Evolutionary conservation across 441 rosid genomes (phyloP).

Genomic region (Croton setiger): DNA sequence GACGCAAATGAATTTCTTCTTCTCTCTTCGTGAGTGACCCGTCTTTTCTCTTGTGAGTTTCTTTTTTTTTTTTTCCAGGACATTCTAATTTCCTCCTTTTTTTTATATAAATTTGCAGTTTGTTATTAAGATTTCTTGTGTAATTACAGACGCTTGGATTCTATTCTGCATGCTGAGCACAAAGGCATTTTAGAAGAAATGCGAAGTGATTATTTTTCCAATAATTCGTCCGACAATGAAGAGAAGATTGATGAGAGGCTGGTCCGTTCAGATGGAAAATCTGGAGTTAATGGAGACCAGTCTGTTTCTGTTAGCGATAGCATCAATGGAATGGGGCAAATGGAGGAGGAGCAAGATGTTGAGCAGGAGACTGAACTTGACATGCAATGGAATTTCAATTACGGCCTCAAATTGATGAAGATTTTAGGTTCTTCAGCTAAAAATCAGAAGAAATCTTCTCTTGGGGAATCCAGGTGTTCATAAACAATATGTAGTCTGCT

Average conservation of each 20-base stretch:
- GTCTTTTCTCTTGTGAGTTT: too few species aligned
- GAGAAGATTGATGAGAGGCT: slow-evolving; percentile 12
- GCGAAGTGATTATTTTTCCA: slow-evolving; percentile 61
- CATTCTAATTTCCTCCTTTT: not conserved
- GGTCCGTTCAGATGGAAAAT: slow-evolving; percentile 24
- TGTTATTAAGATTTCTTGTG: slow-evolving; percentile 5
- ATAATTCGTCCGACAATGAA: slow-evolving; percentile 37
- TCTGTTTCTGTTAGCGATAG: slow-evolving; percentile 26
- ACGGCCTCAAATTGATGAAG: slow-evolving; percentile 54
- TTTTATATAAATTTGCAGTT: not conserved
- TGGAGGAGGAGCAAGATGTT: slow-evolving; percentile 7
- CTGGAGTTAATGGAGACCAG: slow-evolving; percentile 29
- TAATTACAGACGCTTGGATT: slow-evolving; percentile 65
- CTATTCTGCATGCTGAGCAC: slow-evolving; percentile 90
- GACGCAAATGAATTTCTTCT: slow-evolving; percentile 54
- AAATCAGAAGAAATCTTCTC: slow-evolving; percentile 34
- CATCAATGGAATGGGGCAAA: slow-evolving; percentile 23
- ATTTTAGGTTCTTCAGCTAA: slow-evolving; percentile 45
- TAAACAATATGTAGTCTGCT: not conserved
- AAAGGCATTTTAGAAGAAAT: slow-evolving; percentile 73
- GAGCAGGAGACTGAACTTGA: slow-evolving; percentile 31
- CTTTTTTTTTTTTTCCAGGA: slow-evolving; percentile 3
- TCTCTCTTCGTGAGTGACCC: slow-evolving; percentile 63
- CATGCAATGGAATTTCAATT: slow-evolving; percentile 38
- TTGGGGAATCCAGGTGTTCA: slow-evolving; percentile 44